Base-by-base conservation (phyloP, 495 filamentous ascomycete genomes). In the Talaromyces proteolyticus region DNA sequence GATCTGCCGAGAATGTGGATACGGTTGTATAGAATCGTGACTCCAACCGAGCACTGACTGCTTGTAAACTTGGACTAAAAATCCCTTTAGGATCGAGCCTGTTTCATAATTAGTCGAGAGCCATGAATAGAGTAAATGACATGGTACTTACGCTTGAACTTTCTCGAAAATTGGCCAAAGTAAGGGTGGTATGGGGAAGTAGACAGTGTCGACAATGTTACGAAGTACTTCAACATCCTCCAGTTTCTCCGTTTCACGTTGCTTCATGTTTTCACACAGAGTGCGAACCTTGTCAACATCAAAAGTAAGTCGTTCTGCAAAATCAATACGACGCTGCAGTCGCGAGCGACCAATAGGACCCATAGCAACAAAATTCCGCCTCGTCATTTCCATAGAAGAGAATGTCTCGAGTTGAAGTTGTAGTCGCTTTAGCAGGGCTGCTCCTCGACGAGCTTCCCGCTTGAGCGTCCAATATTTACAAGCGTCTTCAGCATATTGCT, bases 391-490 rank as follows among this genome's bases (percentile, higher is more conserved):
- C 85, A 95, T 93, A 0, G 89, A 93, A 0, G 91, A 89, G 63
- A 97, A 98, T 0, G 88, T 86, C 60, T 96, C 92, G 1, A 74
- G 57, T 65, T 95, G 91, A 25, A 96, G 66, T 60, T 98, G 93
- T 7, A 97, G 74, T 34, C 93, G 82, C 68, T 96, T 96, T 44
- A 99, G 75, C 38, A 97, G 72, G 16, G 92, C 88, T 14, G 93
- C 93, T 24, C 93, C 93, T 53, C 93, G 78, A 29, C 93, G 78
- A 38, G 92, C 88, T 65, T 99, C 93, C 34, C 93, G 79, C 66
- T 99, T 99, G 46, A 97, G 70, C 0, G 93, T 97, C 93, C 93
- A 99, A 66, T 96, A 99, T 53, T 88, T 89, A 70, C 91, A 96
- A 2, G 86, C 87, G 60, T 96, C 91, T 25, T 87, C 87, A 1